A percentile compares a stretch with the other conserved stretches of the same genome.
Evolutionary conservation across 2,329 filamentous ascomycete genomes (phyloP).

Genomic region (Parastagonospora nodorum): DNA sequence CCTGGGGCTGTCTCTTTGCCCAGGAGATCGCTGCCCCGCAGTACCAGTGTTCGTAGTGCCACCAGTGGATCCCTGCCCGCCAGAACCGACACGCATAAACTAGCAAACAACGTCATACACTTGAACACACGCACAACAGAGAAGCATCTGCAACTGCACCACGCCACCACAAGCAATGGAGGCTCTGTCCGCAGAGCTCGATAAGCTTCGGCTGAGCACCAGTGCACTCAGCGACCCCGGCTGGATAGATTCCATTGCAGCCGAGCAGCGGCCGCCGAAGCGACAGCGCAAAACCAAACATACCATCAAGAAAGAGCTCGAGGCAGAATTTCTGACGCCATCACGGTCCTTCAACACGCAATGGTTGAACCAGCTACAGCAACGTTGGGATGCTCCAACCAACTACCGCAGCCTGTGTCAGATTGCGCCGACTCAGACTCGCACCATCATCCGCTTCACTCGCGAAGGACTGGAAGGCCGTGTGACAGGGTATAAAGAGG

Average conservation of each 20-base stretch:
- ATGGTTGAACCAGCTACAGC: slow-evolving; percentile 89
- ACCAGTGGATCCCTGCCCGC: slow-evolving; percentile 12
- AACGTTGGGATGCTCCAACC: slow-evolving; percentile 81
- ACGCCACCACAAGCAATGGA: slow-evolving; percentile 34
- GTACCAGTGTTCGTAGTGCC: not conserved
- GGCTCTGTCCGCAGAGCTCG: slow-evolving; percentile 55
- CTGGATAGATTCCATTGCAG: slow-evolving; percentile 65
- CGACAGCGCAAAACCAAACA: slow-evolving; percentile 60
- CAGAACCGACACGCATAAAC: slow-evolving; percentile 9
- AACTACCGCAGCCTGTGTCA: slow-evolving; percentile 85
- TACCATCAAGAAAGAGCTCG: slow-evolving; percentile 72
- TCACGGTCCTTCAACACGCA: slow-evolving; percentile 77
- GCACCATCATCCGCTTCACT: slow-evolving; percentile 91
- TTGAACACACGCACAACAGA: slow-evolving; percentile 3
- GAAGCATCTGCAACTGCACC: not conserved
- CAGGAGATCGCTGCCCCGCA: not conserved
- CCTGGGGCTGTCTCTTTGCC: not conserved
- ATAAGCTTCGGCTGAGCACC: slow-evolving; percentile 55
- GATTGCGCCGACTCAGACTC: slow-evolving; percentile 86
- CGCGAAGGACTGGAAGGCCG: slow-evolving; percentile 89
- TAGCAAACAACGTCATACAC: slow-evolving; percentile 24
- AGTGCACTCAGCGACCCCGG: slow-evolving; percentile 23
- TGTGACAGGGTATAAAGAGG: slow-evolving; percentile 91
- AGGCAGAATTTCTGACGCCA: slow-evolving; percentile 78
- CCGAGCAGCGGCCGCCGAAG: slow-evolving; percentile 58